Conservation (phyloP, 768 basidiomycete species). For the Naganishia friedmannii region DNA sequence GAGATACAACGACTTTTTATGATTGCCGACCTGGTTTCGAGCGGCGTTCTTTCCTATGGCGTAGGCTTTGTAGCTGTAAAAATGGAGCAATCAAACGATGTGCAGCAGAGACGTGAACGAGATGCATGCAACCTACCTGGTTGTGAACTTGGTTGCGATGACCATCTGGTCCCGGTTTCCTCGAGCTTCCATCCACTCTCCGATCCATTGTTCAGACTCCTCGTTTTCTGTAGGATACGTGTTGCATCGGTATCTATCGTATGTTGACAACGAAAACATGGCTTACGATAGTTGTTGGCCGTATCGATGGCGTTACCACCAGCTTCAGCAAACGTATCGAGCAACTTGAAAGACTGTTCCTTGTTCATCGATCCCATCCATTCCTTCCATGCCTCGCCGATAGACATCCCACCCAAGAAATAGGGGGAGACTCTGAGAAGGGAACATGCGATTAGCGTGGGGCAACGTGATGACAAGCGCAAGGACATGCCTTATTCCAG, state of each 20-base stretch:
- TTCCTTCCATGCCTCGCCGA: constrained; percentile 33
- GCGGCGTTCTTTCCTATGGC: constrained; percentile 30
- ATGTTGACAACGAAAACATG: too few species aligned
- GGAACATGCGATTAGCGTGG: neutral
- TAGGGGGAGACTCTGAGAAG: constrained; percentile 11
- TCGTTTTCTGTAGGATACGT: constrained; percentile 47
- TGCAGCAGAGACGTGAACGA: neutral
- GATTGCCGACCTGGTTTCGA: constrained; percentile 57
- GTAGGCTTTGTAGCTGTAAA: constrained; percentile 26
- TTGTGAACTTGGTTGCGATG: constrained; percentile 55
- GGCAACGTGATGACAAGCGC: neutral
- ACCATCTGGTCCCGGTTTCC: constrained; percentile 57
- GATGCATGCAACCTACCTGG: neutral
- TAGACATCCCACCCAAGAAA: constrained; percentile 19
- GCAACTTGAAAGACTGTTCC: constrained; percentile 54
- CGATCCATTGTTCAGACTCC: constrained; percentile 60
- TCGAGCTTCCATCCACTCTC: constrained; percentile 57
- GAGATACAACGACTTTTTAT: constrained; percentile 55
- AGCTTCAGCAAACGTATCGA: constrained; percentile 55
- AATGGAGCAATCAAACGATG: neutral
- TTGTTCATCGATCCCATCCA: constrained; percentile 56
- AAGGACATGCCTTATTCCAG: constrained; percentile 6
- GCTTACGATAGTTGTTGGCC: constrained; percentile 44
- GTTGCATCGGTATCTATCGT: neutral
- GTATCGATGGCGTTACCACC: constrained; percentile 60